These are phyloP conservation scores for Pichia sorboxylosa DNA, from an alignment of 1,139 yeast species.

Conservation along the genomic window DNA sequence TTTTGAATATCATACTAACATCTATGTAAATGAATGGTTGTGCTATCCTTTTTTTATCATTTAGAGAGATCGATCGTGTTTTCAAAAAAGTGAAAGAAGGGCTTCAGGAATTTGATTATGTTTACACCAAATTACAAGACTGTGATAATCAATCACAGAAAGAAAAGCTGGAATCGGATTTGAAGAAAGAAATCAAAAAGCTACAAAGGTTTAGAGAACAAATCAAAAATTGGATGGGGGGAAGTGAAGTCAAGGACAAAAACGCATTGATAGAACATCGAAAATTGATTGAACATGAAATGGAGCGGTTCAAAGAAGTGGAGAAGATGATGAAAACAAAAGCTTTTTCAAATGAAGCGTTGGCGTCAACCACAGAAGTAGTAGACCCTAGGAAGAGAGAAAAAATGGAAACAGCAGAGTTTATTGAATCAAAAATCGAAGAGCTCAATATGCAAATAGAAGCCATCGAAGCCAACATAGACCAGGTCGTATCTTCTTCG, in stretches of 20 bases:
- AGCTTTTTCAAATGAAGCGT: conserved; percentile 90
- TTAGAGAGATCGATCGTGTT: conserved; percentile 81
- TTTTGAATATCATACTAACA: neutral
- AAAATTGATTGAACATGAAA: conserved; percentile 74
- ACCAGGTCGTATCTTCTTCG: conserved; percentile 39
- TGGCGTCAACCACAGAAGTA: conserved; percentile 68
- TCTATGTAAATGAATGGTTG: neutral
- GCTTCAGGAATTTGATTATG: conserved; percentile 73
- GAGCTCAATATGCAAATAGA: conserved; percentile 79
- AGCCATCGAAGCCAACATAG: conserved; percentile 65
- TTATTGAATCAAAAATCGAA: conserved; percentile 64
- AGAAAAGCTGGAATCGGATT: conserved; percentile 86
- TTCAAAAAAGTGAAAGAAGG: conserved; percentile 93
- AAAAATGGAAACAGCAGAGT: conserved; percentile 63
- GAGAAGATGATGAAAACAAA: conserved; percentile 93
- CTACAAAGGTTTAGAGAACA: conserved; percentile 92
- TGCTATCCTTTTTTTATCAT: conserved; percentile 1
- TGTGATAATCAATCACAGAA: conserved; percentile 83
- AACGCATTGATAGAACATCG: conserved; percentile 71
- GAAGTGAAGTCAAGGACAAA: conserved; percentile 86
- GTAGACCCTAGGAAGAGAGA: conserved; percentile 74
- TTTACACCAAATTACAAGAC: conserved; percentile 73
- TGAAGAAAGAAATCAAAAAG: conserved; percentile 92
- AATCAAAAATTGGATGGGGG: conserved; percentile 89
- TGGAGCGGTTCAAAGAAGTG: conserved; percentile 94